Percentiles rank a stretch among this genome's conserved stretches.
phyloP scores from a whole-genome alignment of 1,139 yeast genomes.

The Hyphopichia burtonii region DNA sequence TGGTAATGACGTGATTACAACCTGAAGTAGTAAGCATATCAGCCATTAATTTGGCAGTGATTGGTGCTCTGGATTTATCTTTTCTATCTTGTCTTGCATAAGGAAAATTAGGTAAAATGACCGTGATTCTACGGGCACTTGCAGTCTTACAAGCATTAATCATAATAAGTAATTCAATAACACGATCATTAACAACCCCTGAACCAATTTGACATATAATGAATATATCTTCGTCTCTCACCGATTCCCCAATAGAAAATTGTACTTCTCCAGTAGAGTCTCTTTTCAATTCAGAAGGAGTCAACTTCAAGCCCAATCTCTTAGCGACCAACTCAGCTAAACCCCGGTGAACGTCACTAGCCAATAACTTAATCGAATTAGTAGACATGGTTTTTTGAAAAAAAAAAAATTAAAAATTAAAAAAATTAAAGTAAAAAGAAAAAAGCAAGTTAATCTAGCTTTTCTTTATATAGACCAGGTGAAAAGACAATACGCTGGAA shows the following conservation, averaged over 20 bases:
- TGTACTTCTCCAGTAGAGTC: conserved; percentile 73
- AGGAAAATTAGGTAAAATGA: conserved; percentile 77
- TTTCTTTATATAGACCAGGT: no score
- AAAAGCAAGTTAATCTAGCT: background rate
- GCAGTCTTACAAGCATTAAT: conserved; percentile 79
- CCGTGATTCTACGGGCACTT: conserved; percentile 76
- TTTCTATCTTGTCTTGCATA: conserved; percentile 84
- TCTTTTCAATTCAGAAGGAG: conserved; percentile 66
- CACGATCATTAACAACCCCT: conserved; percentile 67
- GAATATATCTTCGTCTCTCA: conserved; percentile 76
- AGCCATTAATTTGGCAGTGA: conserved; percentile 77
- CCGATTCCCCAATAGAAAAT: conserved; percentile 71
- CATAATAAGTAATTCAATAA: conserved; percentile 70
- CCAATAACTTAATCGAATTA: conserved; percentile 82
- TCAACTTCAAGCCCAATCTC: conserved; percentile 58
- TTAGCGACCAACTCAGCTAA: conserved; percentile 74
- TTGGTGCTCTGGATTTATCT: conserved; percentile 79
- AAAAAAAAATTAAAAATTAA: background rate
- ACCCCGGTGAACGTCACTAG: conserved; percentile 92
- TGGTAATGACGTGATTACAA: conserved; percentile 76
- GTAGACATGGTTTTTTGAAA: conserved; percentile 50
- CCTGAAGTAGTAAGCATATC: conserved; percentile 77
- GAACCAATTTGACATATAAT: conserved; percentile 67
- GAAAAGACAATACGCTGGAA: no score
- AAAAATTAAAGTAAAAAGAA: background rate